Conservation (phyloP, 768 basidiomycete genomes). For the Tricholoma flavovirens region DNA sequence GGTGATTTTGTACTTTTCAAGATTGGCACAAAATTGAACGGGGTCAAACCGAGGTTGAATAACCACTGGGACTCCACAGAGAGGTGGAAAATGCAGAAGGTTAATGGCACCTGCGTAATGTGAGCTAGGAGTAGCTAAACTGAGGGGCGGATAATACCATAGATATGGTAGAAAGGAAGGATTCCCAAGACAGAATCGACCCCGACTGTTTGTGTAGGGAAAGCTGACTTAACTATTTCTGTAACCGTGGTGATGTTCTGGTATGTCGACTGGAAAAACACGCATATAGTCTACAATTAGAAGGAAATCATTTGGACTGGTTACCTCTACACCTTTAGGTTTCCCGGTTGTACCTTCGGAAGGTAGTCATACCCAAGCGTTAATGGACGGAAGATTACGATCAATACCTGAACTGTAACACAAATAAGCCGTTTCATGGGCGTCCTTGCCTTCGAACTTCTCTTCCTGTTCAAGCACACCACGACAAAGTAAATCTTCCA, state of each 20-base stretch:
- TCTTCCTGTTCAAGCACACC: slow-evolving; percentile 50
- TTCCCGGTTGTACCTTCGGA: slow-evolving; percentile 68
- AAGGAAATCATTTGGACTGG: not conserved
- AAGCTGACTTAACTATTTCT: slow-evolving; percentile 41
- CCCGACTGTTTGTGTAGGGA: slow-evolving; percentile 33
- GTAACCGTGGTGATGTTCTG: slow-evolving; percentile 60
- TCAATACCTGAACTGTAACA: slow-evolving; percentile 50
- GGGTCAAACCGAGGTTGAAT: slow-evolving; percentile 73
- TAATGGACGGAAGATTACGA: not conserved
- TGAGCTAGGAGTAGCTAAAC: not conserved
- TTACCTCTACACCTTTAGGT: slow-evolving; percentile 62
- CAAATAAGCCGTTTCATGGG: slow-evolving; percentile 56
- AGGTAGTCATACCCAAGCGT: not conserved
- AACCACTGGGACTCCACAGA: slow-evolving; percentile 43
- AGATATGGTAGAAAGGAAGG: slow-evolving; percentile 53
- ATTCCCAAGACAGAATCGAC: slow-evolving; percentile 55
- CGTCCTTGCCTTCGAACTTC: slow-evolving; percentile 43
- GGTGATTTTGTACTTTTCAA: slow-evolving; percentile 63
- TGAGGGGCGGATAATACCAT: slow-evolving; percentile 21
- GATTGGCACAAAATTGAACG: slow-evolving; percentile 52
- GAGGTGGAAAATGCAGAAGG: slow-evolving; percentile 54
- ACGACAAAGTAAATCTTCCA: slow-evolving; percentile 46
- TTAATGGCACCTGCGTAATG: slow-evolving; percentile 47
- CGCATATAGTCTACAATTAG: not conserved
- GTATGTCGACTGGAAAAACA: slow-evolving; percentile 48